These are phyloP conservation scores for Nematodospora anomalae DNA, from an alignment of 1,139 yeast species.

Conservation along the genomic window DNA sequence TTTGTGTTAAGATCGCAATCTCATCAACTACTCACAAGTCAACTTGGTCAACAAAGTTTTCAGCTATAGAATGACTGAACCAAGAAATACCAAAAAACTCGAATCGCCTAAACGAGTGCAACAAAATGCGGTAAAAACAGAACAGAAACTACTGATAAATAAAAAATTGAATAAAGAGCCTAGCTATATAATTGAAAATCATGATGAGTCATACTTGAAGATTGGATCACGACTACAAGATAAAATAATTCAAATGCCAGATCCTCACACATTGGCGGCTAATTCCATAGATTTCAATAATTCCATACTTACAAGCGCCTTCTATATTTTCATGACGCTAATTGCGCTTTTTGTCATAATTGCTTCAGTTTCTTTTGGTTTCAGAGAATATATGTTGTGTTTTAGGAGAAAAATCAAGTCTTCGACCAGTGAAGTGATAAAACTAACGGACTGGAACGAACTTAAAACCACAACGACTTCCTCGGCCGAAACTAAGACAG, in stretches of 20 bases:
- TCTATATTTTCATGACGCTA: conserved; percentile 30
- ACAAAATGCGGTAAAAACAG: background rate
- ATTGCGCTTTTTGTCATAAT: conserved; percentile 22
- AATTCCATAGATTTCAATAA: conserved; percentile 7
- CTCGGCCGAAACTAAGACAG: conserved; percentile 1
- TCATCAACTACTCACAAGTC: no score
- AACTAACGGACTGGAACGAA: conserved; percentile 12
- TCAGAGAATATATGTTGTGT: conserved; percentile 28
- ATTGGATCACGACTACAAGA: conserved; percentile 7
- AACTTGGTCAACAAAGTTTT: no score
- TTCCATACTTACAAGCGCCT: conserved; percentile 25
- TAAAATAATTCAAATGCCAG: background rate
- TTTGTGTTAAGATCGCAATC: no score
- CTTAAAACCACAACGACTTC: background rate
- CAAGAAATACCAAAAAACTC: conserved; percentile 5
- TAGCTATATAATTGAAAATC: conserved; percentile 10
- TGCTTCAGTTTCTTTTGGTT: conserved; percentile 26
- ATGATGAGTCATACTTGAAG: conserved; percentile 13
- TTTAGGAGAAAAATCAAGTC: conserved; percentile 10
- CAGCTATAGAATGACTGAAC: conserved; percentile 4
- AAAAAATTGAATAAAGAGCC: conserved; percentile 10
- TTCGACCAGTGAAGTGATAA: conserved; percentile 11
- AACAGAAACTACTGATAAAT: conserved; percentile 5
- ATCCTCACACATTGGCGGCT: conserved; percentile 3
- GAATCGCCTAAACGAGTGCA: conserved; percentile 4